phyloP scores from a whole-genome alignment of 2,329 filamentous ascomycete species.

The Arthroderma sp. region DNA sequence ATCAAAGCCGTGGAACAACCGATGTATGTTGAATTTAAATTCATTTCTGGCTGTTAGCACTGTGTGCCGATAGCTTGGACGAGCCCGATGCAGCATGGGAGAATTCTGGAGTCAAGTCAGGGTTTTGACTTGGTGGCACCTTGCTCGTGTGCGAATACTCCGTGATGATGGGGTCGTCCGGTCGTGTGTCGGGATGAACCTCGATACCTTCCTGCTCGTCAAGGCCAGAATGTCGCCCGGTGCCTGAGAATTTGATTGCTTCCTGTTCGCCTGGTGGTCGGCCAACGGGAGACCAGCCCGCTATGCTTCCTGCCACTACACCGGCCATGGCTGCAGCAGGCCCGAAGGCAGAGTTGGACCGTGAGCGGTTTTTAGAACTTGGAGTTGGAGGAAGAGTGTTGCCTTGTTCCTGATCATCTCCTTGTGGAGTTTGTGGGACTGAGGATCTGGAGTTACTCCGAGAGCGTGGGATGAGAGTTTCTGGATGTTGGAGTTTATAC shows the following conservation, averaged over 20 bases:
- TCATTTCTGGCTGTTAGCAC: background rate
- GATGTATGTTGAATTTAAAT: background rate
- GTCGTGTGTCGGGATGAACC: constrained; percentile 36
- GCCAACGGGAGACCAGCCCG: constrained; percentile 52
- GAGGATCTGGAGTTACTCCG: constrained; percentile 35
- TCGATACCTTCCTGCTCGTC: constrained; percentile 35
- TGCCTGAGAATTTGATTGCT: constrained; percentile 28
- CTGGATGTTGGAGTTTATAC: constrained; percentile 50
- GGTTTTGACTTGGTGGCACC: constrained; percentile 37
- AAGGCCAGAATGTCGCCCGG: constrained; percentile 28
- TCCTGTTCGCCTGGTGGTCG: constrained; percentile 29
- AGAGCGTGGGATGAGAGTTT: constrained; percentile 34
- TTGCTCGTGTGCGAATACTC: constrained; percentile 24
- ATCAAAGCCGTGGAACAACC: background rate
- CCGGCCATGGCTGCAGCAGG: constrained; percentile 54
- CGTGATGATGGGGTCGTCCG: constrained; percentile 35
- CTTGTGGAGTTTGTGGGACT: constrained; percentile 44
- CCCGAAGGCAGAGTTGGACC: constrained; percentile 48
- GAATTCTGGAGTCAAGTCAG: constrained; percentile 34
- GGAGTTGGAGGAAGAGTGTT: constrained; percentile 40
- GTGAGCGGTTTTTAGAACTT: constrained; percentile 42
- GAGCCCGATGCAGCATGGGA: constrained; percentile 28
- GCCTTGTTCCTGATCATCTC: constrained; percentile 29
- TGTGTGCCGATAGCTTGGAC: constrained; percentile 14
- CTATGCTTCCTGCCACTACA: constrained; percentile 53